phyloP scores from a whole-genome alignment of 148 eudicot genomes.

The Cornus florida region DNA sequence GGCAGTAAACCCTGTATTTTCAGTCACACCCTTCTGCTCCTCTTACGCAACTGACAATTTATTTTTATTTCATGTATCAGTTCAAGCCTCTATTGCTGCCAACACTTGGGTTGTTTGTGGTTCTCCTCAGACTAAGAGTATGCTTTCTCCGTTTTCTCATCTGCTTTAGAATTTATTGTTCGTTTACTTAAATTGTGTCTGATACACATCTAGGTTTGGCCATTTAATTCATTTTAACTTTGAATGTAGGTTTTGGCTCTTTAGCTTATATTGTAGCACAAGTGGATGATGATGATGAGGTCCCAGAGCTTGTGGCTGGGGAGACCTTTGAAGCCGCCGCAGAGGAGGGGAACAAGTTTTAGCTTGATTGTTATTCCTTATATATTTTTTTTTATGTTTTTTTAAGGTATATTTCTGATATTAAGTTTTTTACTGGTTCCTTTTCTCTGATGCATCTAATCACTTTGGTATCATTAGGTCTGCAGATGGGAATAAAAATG shows the following conservation, averaged over 20 bases:
- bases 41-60: neutral
- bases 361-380: no score
- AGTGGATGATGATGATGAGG: conserved; percentile 59
- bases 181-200: neutral
- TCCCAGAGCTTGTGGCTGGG: conserved; percentile 63
- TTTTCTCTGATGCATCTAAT: no score
- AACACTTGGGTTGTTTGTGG: conserved; percentile 98
- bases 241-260: neutral
- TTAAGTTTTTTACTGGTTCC: no score
- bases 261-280: neutral
- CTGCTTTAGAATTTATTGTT: neutral
- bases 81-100: conserved; percentile 89
- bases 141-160: neutral
- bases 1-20: neutral
- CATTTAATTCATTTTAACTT: no score
- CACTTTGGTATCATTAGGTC: no score
- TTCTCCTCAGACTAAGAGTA: conserved; percentile 89
- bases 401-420: no score
- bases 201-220: neutral
- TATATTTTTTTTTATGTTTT: no score
- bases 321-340: conserved; percentile 78
- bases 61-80: conserved; percentile 36
- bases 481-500: no score
- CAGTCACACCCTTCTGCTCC: neutral
- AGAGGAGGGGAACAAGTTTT: no score